Conservation (phyloP, 257 asterid species). For the Solanum peruvianum region DNA sequence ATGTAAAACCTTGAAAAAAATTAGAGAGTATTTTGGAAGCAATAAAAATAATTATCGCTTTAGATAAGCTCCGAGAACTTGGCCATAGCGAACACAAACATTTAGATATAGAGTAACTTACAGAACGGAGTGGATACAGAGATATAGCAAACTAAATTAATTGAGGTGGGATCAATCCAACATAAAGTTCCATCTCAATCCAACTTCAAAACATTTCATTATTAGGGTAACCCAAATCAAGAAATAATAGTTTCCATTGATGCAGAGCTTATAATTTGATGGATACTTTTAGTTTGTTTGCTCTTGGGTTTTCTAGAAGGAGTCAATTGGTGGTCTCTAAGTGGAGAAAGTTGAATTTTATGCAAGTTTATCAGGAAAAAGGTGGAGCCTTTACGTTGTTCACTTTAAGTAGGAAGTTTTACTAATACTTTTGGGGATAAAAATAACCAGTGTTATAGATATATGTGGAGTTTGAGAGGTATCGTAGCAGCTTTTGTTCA, state of each 20-base stretch:
- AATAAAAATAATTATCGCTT: neutral
- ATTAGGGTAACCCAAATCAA: neutral
- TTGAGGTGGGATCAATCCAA: neutral
- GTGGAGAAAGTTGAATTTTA: neutral
- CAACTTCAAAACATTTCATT: neutral
- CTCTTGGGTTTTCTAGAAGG: neutral
- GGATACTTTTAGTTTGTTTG: neutral
- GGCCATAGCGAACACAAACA: neutral
- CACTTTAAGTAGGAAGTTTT: neutral
- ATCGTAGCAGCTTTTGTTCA: conserved; percentile 73
- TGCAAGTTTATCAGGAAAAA: neutral
- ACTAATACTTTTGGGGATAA: neutral
- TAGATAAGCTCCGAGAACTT: neutral
- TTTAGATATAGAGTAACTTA: neutral
- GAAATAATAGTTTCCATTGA: neutral
- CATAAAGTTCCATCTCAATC: neutral
- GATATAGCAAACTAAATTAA: neutral
- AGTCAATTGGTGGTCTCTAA: neutral
- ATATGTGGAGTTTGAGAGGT: conserved; percentile 58
- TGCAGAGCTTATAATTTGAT: neutral
- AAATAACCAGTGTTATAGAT: conserved; percentile 6
- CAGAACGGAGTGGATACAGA: neutral
- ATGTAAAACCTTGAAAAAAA: neutral
- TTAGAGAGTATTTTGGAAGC: neutral
- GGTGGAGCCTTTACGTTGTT: neutral